phyloP scores from a whole-genome alignment of 2,329 filamentous ascomycete species.

The Rhynchosporium graminicola region DNA sequence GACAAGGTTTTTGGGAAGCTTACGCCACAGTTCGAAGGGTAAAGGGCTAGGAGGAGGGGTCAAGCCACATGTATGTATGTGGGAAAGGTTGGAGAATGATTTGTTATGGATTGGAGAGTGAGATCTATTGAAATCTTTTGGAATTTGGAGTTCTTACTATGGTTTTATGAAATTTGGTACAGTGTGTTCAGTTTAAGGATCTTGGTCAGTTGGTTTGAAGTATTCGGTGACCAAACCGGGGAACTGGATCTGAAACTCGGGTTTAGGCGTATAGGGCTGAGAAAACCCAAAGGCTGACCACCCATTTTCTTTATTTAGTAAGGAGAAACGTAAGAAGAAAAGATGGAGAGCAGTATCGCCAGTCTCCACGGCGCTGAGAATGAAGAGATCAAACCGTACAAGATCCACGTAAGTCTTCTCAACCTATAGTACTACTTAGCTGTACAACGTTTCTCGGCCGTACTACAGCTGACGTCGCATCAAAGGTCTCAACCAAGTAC shows the following conservation, averaged over 20 bases:
- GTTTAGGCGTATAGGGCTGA: background rate
- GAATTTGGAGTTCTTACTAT: background rate
- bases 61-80: slow-evolving; percentile 18
- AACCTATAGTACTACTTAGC: background rate
- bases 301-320: background rate
- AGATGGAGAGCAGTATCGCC: slow-evolving; percentile 19
- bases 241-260: background rate
- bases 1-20: slow-evolving; percentile 1
- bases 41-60: background rate
- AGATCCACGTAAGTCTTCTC: slow-evolving; percentile 53
- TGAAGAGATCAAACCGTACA: slow-evolving; percentile 54
- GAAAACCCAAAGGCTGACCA: background rate
- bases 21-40: slow-evolving; percentile 16
- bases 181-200: no score
- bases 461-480: slow-evolving; percentile 17
- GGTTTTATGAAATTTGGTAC: no score
- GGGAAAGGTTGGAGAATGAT: background rate
- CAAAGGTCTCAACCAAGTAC: slow-evolving; percentile 65
- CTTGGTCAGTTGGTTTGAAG: no score
- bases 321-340: background rate
- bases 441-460: slow-evolving; percentile 45
- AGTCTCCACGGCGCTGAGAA: slow-evolving; percentile 15
- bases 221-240: no score
- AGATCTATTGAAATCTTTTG: background rate
- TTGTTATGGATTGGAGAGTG: slow-evolving; percentile 8